phyloP scores from a whole-genome alignment of 371 early-diverging fungal genomes.

The Massospora cicadina region DNA sequence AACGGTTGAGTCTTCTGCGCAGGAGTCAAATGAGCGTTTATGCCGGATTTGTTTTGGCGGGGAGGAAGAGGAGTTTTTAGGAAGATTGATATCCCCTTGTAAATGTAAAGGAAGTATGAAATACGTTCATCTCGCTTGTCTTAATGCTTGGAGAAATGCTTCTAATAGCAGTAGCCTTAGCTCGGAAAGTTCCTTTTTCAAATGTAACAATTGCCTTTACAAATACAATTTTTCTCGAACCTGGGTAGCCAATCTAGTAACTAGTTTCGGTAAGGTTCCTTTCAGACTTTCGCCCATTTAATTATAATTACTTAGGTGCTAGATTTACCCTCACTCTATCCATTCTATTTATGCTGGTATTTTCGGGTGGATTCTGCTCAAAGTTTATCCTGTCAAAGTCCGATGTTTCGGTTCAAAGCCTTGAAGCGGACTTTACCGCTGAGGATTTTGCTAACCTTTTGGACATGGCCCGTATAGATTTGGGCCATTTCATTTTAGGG shows the following conservation, averaged over 20 bases:
- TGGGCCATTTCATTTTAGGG: not conserved
- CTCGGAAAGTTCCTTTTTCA: constrained; percentile 12
- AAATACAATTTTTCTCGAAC: constrained; percentile 14
- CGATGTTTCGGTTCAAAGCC: not conserved
- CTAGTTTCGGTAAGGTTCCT: constrained; percentile 11
- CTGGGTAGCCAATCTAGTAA: constrained; percentile 11
- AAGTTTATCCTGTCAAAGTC: not conserved
- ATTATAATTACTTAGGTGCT: not conserved
- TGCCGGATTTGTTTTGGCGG: constrained; percentile 25
- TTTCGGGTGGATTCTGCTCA: not conserved
- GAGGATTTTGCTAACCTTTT: not conserved
- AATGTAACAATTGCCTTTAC: constrained; percentile 14
- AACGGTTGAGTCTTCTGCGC: too few relatives aligned
- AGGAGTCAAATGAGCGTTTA: constrained; percentile 16
- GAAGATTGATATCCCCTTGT: constrained; percentile 23
- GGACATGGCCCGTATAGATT: not conserved
- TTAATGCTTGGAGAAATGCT: constrained; percentile 14
- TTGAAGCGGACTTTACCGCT: not conserved
- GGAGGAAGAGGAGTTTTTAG: constrained; percentile 19
- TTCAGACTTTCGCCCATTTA: not conserved
- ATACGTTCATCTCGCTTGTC: constrained; percentile 16
- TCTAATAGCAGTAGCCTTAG: not conserved
- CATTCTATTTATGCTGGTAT: not conserved
- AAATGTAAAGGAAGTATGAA: constrained; percentile 24
- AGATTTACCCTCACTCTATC: not conserved